Evolutionary conservation across 2,329 filamentous ascomycete species (phyloP).

Genomic region (Fusarium lyarnte): DNA sequence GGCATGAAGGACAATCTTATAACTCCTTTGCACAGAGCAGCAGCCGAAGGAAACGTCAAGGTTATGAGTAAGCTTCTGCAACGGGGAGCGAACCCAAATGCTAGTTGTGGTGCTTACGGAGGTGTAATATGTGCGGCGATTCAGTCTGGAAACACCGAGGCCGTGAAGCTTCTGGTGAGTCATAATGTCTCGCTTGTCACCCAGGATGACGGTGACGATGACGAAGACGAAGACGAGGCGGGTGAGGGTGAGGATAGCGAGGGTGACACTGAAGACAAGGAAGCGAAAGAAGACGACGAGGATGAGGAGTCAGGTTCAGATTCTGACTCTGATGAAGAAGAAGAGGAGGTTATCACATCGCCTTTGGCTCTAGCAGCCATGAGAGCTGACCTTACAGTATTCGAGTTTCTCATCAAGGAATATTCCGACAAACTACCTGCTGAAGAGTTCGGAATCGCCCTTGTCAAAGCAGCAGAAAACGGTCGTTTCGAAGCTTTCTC

Average conservation of each 20-base stretch:
- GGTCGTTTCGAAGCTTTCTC: conserved; percentile 54
- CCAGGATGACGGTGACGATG: conserved; percentile 33
- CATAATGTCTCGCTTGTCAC: conserved; percentile 49
- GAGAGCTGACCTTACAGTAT: conserved; percentile 52
- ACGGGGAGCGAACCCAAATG: conserved; percentile 51
- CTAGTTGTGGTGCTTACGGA: conserved; percentile 39
- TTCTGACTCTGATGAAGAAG: neutral
- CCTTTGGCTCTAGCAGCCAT: conserved; percentile 52
- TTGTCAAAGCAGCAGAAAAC: conserved; percentile 50
- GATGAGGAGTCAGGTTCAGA: neutral
- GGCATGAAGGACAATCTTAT: conserved; percentile 44
- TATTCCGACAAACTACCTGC: conserved; percentile 52
- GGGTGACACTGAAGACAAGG: neutral
- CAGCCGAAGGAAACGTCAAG: conserved; percentile 49
- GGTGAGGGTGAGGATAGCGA: conserved; percentile 17
- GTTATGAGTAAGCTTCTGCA: conserved; percentile 53
- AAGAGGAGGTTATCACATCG: conserved; percentile 36
- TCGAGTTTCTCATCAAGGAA: conserved; percentile 53
- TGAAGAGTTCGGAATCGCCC: conserved; percentile 52
- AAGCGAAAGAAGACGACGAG: neutral
- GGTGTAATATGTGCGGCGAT: conserved; percentile 55
- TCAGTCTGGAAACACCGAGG: conserved; percentile 52
- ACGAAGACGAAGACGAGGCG: conserved; percentile 18
- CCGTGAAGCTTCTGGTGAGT: conserved; percentile 53
- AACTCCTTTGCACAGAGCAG: conserved; percentile 54